These are phyloP conservation scores for Arctium lappa DNA, from an alignment of 129 eudicot species.

Conservation along the genomic window DNA sequence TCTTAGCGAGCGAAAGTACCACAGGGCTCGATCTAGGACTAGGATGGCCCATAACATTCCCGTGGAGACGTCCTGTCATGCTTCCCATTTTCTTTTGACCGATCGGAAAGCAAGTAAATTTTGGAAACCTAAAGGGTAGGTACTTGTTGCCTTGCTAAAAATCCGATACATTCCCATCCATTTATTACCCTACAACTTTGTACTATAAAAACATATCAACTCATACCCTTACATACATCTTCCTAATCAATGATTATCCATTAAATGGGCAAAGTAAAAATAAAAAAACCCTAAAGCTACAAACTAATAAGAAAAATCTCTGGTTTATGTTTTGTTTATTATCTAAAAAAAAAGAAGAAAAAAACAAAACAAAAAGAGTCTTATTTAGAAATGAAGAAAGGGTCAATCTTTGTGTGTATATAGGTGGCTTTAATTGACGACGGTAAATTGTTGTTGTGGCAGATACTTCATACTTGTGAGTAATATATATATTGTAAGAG, in stretches of 20 bases:
- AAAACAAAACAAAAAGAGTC: background rate
- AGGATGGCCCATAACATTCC: slow-evolving; percentile 9
- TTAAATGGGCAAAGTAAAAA: background rate
- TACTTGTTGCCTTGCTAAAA: slow-evolving; percentile 2
- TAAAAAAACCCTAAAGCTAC: too few species aligned
- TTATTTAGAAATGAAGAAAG: background rate
- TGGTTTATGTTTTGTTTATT: too few species aligned
- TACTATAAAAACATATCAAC: background rate
- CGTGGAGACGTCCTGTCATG: slow-evolving; percentile 14
- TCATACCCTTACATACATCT: background rate
- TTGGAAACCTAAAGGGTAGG: slow-evolving; percentile 14
- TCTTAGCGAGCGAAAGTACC: background rate
- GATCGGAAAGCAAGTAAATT: slow-evolving; percentile 6
- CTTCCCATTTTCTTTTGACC: slow-evolving; percentile 9
- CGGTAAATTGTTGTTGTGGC: slow-evolving; percentile 10
- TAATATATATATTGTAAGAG: background rate
- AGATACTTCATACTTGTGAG: slow-evolving; percentile 15
- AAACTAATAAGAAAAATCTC: too few species aligned
- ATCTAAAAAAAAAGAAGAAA: background rate
- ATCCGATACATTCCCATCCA: background rate
- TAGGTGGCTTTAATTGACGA: background rate
- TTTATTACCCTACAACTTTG: background rate
- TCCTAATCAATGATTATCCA: background rate
- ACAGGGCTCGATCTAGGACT: background rate
- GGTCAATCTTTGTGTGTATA: background rate